phyloP scores from a whole-genome alignment of 176 grass and related monocot species.

The Juncus effusus region DNA sequence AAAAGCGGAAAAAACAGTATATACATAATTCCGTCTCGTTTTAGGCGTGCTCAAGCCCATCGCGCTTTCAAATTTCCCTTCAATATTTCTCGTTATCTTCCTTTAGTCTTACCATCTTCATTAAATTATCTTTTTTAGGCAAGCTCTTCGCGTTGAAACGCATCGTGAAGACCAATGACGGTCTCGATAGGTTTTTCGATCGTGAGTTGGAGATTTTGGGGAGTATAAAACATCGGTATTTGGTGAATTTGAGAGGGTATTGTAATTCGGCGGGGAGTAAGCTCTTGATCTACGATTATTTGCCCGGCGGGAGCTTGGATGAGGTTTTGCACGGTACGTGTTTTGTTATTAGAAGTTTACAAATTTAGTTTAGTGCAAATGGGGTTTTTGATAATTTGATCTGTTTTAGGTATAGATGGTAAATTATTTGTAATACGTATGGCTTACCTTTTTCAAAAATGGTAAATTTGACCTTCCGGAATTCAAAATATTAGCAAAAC shows the following conservation, averaged over 20 bases:
- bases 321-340: conserved; percentile 81
- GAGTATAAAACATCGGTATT: conserved; percentile 95
- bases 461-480: no score
- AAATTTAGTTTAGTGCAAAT: neutral
- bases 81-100: no score
- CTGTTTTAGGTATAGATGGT: neutral
- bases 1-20: no score
- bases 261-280: conserved; percentile 94
- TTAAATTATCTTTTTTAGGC: neutral
- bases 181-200: conserved; percentile 82
- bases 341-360: conserved; percentile 2
- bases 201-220: conserved; percentile 99
- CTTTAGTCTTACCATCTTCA: no score
- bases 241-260: conserved; percentile 98
- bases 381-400: neutral
- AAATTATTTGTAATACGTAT: neutral
- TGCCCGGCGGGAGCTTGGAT: conserved; percentile 95
- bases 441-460: neutral
- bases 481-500: no score
- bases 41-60: no score
- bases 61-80: no score
- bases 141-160: conserved; percentile 91
- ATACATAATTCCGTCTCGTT: no score
- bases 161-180: conserved; percentile 97
- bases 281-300: conserved; percentile 94